Evolutionary conservation across 352 stramenopile genomes (phyloP), one percentile per base, ranked within the genome.

Genomic region (Phytophthora pluvialis): DNA sequence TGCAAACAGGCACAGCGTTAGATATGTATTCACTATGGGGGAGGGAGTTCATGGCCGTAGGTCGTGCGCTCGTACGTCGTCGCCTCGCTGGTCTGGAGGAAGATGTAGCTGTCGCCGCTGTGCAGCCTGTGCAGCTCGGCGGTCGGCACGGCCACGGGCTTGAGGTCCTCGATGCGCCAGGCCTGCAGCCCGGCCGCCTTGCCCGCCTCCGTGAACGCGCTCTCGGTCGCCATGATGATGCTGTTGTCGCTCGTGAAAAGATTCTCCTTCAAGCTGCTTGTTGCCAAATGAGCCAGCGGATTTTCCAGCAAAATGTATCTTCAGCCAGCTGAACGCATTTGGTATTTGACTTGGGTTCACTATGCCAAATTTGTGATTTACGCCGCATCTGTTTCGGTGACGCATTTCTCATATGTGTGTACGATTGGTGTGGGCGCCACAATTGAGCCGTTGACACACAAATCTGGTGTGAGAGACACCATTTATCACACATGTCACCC

Each of bases 61-160:
- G 33, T 71, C 10, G 43, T 60, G 47, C 46, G 35, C 32, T 62
- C 54, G 64, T 67, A 88, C 78, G 70, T 87, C 33, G 60, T 71
- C 42, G 64, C 71, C 59, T 82, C 66, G 52, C 65, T 85, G 2
- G 94, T 98, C 51, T 93, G 85, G 54, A 99, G 81, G 48, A 98
- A 90, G 73, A 99, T 98, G 84, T 99, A 99, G 50, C 86, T 98
- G 85, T 99, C 97, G 42, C 97, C 97, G n/a, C 69, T 88, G 83
- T 98, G 86, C 63, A 99, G 97, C 58, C 89, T 91, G 45, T 96
- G 91, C 55, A 95, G 70, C 6, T 91, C 70, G 45, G 83, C 52
- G 12, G 59, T 36, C 0, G 83, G 55, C 42, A 91, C 70, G 10
- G 64, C 58, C 63, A 93, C 81, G n/a, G 86, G 81, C 67, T 88